Percentiles rank a stretch among this genome's conserved stretches.
phyloP scores from a whole-genome alignment of 108 stramenopile genomes.

The Fragilariopsis cylindrus region DNA sequence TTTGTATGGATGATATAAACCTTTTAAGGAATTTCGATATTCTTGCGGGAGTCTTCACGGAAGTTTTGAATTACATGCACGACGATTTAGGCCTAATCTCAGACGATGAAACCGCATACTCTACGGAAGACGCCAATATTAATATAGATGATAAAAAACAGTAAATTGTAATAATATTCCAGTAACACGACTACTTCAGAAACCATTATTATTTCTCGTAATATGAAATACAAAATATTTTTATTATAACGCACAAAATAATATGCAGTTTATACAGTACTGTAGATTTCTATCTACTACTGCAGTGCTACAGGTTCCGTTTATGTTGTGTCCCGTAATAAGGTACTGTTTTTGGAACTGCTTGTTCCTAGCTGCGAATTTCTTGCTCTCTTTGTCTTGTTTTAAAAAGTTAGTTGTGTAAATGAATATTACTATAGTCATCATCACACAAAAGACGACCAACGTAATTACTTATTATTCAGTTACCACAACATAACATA shows the following conservation, averaged over 20 bases:
- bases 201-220: too few species aligned
- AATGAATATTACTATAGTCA: background rate
- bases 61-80: constrained; percentile 74
- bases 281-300: background rate
- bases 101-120: background rate
- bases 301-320: too few species aligned
- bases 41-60: constrained; percentile 82
- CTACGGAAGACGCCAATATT: background rate
- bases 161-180: too few species aligned
- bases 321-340: background rate
- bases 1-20: background rate
- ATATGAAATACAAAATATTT: too few species aligned
- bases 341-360: background rate
- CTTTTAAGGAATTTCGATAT: constrained; percentile 77
- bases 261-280: background rate
- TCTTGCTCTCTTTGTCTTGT: background rate
- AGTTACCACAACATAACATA: too few species aligned
- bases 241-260: too few species aligned
- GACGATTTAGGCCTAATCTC: constrained; percentile 69
- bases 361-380: constrained; percentile 17
- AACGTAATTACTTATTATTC: background rate
- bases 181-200: too few species aligned
- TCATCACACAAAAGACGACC: background rate
- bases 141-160: too few species aligned
- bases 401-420: background rate